A percentile compares a stretch with the other conserved stretches of the same genome.
phyloP scores from a whole-genome alignment of 768 basidiomycete species.

The Pleurotus tuber-regium region DNA sequence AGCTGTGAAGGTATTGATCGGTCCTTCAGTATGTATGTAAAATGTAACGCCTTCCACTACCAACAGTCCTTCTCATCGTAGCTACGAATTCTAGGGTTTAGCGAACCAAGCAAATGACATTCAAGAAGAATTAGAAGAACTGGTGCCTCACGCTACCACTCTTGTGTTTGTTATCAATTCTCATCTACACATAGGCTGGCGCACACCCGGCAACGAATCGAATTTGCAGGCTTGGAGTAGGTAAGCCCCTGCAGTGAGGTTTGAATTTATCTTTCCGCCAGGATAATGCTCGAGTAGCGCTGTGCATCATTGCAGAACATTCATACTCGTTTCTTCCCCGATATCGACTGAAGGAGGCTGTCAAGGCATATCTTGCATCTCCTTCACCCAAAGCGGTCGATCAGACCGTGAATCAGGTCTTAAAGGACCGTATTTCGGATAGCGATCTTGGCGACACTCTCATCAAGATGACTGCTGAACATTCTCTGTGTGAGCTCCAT shows the following conservation, averaged over 20 bases:
- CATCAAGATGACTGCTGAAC: neutral
- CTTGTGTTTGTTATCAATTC: neutral
- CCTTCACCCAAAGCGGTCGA: neutral
- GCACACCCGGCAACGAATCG: neutral
- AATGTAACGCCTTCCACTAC: neutral
- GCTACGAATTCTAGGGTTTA: neutral
- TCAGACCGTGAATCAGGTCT: neutral
- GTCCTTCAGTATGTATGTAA: neutral
- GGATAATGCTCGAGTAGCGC: neutral
- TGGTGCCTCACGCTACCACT: no score
- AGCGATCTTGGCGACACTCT: neutral
- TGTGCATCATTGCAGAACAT: neutral
- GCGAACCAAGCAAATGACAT: neutral
- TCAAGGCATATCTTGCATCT: neutral
- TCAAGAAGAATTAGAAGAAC: neutral
- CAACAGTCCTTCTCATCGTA: neutral
- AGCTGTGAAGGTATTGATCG: no score
- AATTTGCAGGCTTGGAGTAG: neutral
- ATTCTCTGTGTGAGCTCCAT: no score
- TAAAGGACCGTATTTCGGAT: neutral
- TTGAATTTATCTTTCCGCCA: neutral
- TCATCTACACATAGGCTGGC: neutral
- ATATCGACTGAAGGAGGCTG: neutral
- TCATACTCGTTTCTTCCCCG: neutral
- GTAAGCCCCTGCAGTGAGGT: neutral